Percentiles rank a stretch among this genome's conserved stretches.
These are phyloP conservation scores for Eragrostis tef DNA, from an alignment of 202 grass and related monocot genomes.

Conservation along the genomic window DNA sequence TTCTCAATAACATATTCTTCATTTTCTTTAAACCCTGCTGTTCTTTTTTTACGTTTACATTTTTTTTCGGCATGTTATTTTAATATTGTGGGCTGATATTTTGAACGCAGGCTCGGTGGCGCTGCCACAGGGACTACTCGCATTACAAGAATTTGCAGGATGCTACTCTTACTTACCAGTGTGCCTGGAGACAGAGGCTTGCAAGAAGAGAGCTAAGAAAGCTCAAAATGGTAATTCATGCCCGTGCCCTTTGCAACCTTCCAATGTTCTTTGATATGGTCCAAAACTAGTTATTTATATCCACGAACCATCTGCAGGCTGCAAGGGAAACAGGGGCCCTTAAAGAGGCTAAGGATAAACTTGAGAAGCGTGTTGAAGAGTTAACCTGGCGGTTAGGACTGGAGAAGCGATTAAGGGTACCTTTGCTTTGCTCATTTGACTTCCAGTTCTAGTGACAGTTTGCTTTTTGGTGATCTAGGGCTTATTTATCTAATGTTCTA, in stretches of 20 bases:
- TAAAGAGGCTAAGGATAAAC: constrained; percentile 99
- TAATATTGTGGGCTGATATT: constrained; percentile 42
- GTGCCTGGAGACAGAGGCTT: constrained; percentile 98
- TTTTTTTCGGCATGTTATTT: constrained; percentile 29
- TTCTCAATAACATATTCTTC: constrained; percentile 22
- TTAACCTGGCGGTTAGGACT: constrained; percentile 86
- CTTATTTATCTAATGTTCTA: constrained; percentile 41
- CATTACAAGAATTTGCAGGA: constrained; percentile 83
- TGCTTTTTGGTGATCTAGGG: constrained; percentile 35
- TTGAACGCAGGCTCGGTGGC: constrained; percentile 82
- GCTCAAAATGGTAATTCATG: constrained; percentile 81
- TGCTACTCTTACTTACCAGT: constrained; percentile 87
- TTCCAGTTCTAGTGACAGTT: constrained; percentile 25
- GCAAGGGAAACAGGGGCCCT: constrained; percentile 97
- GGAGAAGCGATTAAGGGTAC: constrained; percentile 94
- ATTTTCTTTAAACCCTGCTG: constrained; percentile 2
- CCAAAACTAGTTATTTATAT: constrained; percentile 35
- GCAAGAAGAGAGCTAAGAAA: constrained; percentile 92
- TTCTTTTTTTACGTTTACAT: not conserved
- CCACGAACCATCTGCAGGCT: constrained; percentile 62
- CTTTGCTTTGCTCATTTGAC: constrained; percentile 39
- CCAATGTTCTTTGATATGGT: constrained; percentile 32
- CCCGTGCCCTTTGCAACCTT: constrained; percentile 34
- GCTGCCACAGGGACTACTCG: constrained; percentile 71
- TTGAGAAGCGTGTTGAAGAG: constrained; percentile 99